These are phyloP conservation scores for Haplosporangium gracile DNA, from an alignment of 192 early-diverging fungal species.

Conservation along the genomic window DNA sequence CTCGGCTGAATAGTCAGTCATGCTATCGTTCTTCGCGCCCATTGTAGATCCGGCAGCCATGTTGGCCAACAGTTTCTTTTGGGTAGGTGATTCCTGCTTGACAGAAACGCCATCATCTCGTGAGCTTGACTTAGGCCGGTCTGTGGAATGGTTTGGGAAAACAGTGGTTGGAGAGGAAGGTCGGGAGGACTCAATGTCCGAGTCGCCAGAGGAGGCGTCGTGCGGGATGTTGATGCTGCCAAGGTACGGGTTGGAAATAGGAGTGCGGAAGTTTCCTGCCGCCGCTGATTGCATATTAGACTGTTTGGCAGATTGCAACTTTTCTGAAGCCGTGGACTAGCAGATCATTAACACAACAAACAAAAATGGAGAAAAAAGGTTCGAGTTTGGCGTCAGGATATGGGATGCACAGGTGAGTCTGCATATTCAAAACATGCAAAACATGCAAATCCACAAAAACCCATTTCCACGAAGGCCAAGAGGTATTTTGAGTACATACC, in stretches of 20 bases:
- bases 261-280: slow-evolving; percentile 38
- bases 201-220: slow-evolving; percentile 53
- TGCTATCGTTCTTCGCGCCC: slow-evolving; percentile 23
- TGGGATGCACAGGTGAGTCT: neutral
- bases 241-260: slow-evolving; percentile 53
- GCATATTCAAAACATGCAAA: neutral
- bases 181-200: slow-evolving; percentile 45
- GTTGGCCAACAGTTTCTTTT: slow-evolving; percentile 37
- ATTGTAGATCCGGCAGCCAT: slow-evolving; percentile 1
- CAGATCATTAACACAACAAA: neutral
- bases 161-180: slow-evolving; percentile 44
- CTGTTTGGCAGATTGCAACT: slow-evolving; percentile 35
- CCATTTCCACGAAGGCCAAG: neutral
- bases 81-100: slow-evolving; percentile 41
- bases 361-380: neutral
- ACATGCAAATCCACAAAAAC: neutral
- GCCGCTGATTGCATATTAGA: slow-evolving; percentile 44
- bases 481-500: slow-evolving; percentile 6
- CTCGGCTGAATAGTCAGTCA: slow-evolving; percentile 42
- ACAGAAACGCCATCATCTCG: slow-evolving; percentile 24
- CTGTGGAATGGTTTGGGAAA: slow-evolving; percentile 23
- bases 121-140: slow-evolving; percentile 12
- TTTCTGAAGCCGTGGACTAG: slow-evolving; percentile 7
- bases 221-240: slow-evolving; percentile 56
- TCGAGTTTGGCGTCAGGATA: neutral